A percentile compares a stretch with the other conserved stretches of the same genome.
These are phyloP conservation scores for Cyberlindnera petersonii DNA, from an alignment of 805 yeast genomes.

Conservation along the genomic window DNA sequence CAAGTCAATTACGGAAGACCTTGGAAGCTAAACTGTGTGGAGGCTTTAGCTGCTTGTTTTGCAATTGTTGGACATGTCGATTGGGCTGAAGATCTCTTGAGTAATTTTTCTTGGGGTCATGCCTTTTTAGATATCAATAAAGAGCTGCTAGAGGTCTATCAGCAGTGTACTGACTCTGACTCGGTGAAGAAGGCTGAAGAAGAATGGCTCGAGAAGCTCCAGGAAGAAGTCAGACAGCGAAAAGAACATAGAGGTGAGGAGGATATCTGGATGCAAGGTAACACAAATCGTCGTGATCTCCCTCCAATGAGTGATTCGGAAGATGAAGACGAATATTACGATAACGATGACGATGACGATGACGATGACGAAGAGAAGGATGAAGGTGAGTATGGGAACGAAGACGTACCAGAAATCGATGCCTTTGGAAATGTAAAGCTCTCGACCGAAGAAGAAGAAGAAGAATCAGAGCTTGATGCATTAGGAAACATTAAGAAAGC, in stretches of 20 bases:
- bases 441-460: too few relatives aligned
- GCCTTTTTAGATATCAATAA: slow-evolving; percentile 78
- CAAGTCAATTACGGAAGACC: slow-evolving; percentile 97
- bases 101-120: slow-evolving; percentile 91
- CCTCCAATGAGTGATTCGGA: slow-evolving; percentile 26
- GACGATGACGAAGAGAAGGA: slow-evolving; percentile 28
- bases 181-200: slow-evolving; percentile 71
- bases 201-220: slow-evolving; percentile 65
- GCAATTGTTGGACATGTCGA: slow-evolving; percentile 89
- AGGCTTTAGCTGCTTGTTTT: slow-evolving; percentile 95
- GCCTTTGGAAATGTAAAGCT: slow-evolving; percentile 20
- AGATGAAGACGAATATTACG: slow-evolving; percentile 22
- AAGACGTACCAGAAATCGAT: slow-evolving; percentile 21
- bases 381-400: slow-evolving; percentile 16
- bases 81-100: slow-evolving; percentile 77
- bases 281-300: slow-evolving; percentile 51
- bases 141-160: slow-evolving; percentile 72
- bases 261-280: slow-evolving; percentile 78
- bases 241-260: slow-evolving; percentile 47
- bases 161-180: slow-evolving; percentile 74
- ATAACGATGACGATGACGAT: slow-evolving; percentile 24
- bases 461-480: too few relatives aligned
- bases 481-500: too few relatives aligned
- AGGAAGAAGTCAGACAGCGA: slow-evolving; percentile 60
- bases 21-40: slow-evolving; percentile 94